Base-by-base conservation (phyloP, 495 filamentous ascomycete genomes). In the Hypoxylon crocopeplum region DNA sequence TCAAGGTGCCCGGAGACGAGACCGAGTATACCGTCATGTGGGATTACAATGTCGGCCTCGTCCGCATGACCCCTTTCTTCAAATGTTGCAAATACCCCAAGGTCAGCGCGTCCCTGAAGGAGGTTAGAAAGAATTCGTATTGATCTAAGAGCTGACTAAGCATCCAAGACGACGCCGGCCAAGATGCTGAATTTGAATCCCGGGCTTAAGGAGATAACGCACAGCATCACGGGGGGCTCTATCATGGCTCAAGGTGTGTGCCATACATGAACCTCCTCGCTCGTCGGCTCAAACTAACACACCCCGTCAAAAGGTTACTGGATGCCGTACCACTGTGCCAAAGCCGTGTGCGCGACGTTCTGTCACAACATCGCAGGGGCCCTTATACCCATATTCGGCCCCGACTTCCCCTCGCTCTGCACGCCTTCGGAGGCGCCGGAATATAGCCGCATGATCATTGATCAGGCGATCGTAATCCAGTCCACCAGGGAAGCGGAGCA, bases 1-100 rank as follows among this genome's bases (percentile, higher is more conserved):
- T 96, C 76, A 83, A 84, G 64, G 69, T 87, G 17, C 87, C 88
- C 5, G 85, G 77, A 8, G 82, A 91, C 32, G 83, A 86, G 5
- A 82, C 79, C 57, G 71, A 78, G 41, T 92, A 91, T 77, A 83
- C 79, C 5, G 85, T 98, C 19, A 91, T 96, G 86, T 98, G 94
- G 94, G 94, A 98, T 71, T 97, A 97, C 72, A 92, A 92, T 56
- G 86, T 93, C 51, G 94, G 94, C n/a, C 87, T 97, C 20, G 93
- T 97, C 45, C 86, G 93, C 53, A 93, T 93, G 67, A 97, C 94
- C 5, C 89, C 91, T 34, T 89, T 98, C 67, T 98, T 98, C 82
- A 96, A 96, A 67, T 91, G 89, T 64, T 86, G 84, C 54, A 85
- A 86, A 51, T 92, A 93, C 69, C 82, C 87, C 34, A 98, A 98